These are phyloP conservation scores for Cystobasidium pallidum DNA, from an alignment of 1,284 basidiomycete species.

Conservation along the genomic window DNA sequence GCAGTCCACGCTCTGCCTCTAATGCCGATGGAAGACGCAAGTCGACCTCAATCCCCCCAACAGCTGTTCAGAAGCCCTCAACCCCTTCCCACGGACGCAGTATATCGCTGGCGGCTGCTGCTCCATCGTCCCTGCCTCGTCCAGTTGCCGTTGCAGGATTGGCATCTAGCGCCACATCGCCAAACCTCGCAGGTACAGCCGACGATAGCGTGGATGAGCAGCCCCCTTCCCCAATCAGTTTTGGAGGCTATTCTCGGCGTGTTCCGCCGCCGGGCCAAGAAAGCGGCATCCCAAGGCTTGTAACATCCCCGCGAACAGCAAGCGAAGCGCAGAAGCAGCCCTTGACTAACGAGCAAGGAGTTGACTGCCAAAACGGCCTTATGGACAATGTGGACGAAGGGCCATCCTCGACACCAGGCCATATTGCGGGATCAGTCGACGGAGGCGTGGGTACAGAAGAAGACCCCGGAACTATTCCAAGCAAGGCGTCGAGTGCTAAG, in stretches of 20 bases:
- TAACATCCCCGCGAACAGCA: conserved; percentile 6
- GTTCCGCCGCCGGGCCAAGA: conserved; percentile 20
- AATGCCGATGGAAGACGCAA: conserved; percentile 1
- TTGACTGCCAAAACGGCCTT: not conserved
- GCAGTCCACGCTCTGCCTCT: conserved; percentile 5
- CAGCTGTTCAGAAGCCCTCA: not conserved
- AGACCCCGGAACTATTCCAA: not conserved
- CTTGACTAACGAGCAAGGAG: not conserved
- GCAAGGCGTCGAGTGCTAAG: not conserved
- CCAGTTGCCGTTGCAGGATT: conserved; percentile 10
- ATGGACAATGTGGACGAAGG: not conserved
- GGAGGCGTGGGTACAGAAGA: not conserved
- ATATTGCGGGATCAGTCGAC: too few relatives aligned
- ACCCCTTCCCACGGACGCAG: conserved; percentile 9
- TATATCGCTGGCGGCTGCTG: conserved; percentile 12
- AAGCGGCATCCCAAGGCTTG: conserved; percentile 27
- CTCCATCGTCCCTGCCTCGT: conserved; percentile 23
- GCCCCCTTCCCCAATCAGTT: not conserved
- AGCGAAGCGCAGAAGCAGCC: not conserved
- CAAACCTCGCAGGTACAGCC: conserved; percentile 11
- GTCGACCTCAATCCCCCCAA: not conserved
- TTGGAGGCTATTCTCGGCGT: not conserved
- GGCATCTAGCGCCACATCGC: conserved; percentile 14
- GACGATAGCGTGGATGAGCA: not conserved
- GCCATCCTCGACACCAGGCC: too few relatives aligned